Evolutionary conservation across 306 rosid species (phyloP).

Genomic region (Rubus idaeus): DNA sequence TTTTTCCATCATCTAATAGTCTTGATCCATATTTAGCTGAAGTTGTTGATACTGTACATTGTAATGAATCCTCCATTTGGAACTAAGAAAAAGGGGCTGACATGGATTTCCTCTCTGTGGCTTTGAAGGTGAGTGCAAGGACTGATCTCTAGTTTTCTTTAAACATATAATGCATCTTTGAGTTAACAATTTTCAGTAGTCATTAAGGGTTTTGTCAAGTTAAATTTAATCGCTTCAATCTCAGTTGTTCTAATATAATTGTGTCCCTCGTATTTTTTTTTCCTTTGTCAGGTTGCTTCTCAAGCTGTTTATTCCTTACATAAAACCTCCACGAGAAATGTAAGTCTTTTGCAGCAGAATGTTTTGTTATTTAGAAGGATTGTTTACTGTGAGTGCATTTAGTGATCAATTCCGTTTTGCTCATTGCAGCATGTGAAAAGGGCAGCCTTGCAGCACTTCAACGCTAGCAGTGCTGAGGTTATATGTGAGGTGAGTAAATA

Average conservation of each 20-base stretch:
- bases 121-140: conserved; percentile 61
- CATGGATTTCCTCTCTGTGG: conserved; percentile 72
- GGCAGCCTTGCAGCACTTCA: conserved; percentile 60
- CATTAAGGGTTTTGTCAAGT: background rate
- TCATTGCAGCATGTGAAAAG: conserved; percentile 81
- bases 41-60: conserved; percentile 77
- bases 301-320: conserved; percentile 92
- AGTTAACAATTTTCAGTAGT: background rate
- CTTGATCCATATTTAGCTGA: conserved; percentile 46
- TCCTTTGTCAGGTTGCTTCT: conserved; percentile 65
- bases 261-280: conserved; percentile 22
- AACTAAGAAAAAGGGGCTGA: conserved; percentile 82
- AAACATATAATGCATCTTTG: background rate
- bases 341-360: conserved; percentile 39
- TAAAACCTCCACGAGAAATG: conserved; percentile 90
- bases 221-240: background rate
- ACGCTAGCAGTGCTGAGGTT: conserved; percentile 85
- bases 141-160: conserved; percentile 13
- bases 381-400: background rate
- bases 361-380: conserved; percentile 1
- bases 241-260: conserved; percentile 10
- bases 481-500: conserved; percentile 64
- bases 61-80: conserved; percentile 98
- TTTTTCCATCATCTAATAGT: conserved; percentile 14
- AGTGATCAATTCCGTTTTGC: conserved; percentile 15